Evolutionary conservation across 805 yeast genomes (phyloP).

Genomic region (Starmera amethionina): DNA sequence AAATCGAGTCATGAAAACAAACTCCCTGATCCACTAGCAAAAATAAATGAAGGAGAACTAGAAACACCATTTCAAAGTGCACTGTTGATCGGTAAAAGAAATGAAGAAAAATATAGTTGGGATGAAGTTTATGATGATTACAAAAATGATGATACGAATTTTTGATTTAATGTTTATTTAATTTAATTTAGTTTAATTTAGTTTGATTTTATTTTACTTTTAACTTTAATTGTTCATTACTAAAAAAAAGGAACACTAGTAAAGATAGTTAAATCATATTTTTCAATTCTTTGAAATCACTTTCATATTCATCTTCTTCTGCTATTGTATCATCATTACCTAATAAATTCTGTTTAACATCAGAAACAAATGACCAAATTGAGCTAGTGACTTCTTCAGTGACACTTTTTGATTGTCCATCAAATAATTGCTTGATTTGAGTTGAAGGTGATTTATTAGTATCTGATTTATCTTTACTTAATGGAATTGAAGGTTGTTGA

Average conservation of each 20-base stretch:
- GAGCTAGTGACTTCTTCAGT: slow-evolving; percentile 29
- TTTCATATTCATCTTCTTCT: background rate
- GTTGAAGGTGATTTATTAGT: background rate
- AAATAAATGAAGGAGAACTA: slow-evolving; percentile 10
- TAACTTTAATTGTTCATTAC: background rate
- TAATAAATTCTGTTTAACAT: slow-evolving; percentile 32
- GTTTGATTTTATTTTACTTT: background rate
- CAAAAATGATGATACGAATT: slow-evolving; percentile 13
- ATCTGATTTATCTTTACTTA: slow-evolving; percentile 1
- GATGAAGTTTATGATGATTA: slow-evolving; percentile 21
- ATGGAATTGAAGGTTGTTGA: background rate
- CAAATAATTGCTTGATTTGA: slow-evolving; percentile 13
- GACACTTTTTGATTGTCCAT: slow-evolving; percentile 11
- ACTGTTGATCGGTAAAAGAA: slow-evolving; percentile 7
- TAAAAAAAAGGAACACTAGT: too few species aligned
- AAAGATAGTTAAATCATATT: background rate
- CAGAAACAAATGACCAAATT: slow-evolving; percentile 42
- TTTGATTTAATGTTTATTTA: background rate
- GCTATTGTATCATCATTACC: slow-evolving; percentile 21
- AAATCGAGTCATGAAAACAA: background rate
- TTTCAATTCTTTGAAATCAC: background rate
- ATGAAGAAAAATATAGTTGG: slow-evolving; percentile 14
- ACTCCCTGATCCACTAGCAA: slow-evolving; percentile 18
- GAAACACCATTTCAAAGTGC: slow-evolving; percentile 16
- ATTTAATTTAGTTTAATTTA: background rate